phyloP scores from a whole-genome alignment of 148 eudicot species.

The Pouteria glomerata region DNA sequence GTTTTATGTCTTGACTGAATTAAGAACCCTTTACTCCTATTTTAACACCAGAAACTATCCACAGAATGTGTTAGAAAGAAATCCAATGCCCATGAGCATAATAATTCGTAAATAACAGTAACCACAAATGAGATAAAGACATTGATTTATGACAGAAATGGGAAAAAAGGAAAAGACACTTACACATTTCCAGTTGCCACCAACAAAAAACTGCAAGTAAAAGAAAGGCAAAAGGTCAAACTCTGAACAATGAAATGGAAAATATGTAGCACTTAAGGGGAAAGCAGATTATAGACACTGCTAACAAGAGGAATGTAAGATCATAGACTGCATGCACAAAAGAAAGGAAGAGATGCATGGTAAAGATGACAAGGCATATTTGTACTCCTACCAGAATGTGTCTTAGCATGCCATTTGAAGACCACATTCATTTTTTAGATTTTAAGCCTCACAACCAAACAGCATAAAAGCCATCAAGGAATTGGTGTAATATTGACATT shows the following conservation, averaged over 20 bases:
- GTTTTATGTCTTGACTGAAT: neutral
- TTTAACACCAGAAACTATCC: neutral
- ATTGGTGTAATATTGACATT: neutral
- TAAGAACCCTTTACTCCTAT: neutral
- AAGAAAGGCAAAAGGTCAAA: constrained; percentile 18
- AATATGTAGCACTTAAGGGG: neutral
- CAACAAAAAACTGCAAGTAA: constrained; percentile 91
- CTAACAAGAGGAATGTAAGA: neutral
- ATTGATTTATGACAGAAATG: neutral
- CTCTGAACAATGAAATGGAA: neutral
- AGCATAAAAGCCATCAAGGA: neutral
- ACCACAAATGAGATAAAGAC: neutral
- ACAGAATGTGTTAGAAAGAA: neutral
- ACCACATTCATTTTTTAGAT: neutral
- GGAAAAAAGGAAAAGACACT: constrained; percentile 35
- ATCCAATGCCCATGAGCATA: neutral
- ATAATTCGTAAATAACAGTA: neutral
- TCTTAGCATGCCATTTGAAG: neutral
- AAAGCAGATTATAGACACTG: no score
- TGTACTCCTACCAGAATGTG: no score
- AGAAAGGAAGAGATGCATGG: neutral
- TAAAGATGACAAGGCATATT: neutral
- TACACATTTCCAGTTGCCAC: constrained; percentile 99
- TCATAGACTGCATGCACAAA: neutral
- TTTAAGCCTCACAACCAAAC: neutral